Conservation (phyloP, 306 rosid genomes). For the Malus orientalis region DNA sequence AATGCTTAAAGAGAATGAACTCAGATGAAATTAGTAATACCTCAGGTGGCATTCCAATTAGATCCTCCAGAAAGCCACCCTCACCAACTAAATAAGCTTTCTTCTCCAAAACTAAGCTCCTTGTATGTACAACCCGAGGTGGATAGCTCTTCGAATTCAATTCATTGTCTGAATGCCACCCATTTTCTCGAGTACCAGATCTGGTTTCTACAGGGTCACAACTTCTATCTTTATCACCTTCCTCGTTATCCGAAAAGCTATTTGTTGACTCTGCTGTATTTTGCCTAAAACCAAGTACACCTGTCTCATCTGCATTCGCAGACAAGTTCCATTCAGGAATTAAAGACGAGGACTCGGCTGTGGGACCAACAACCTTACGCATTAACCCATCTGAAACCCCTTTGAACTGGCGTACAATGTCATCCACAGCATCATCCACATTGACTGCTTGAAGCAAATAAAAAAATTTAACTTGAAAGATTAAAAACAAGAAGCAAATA, state of each 20-base stretch:
- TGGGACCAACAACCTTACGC: slow-evolving; percentile 58
- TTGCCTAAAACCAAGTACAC: slow-evolving; percentile 32
- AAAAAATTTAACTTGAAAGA: neutral
- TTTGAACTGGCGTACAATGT: slow-evolving; percentile 86
- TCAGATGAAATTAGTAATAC: slow-evolving; percentile 30
- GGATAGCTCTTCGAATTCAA: slow-evolving; percentile 49
- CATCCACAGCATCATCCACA: slow-evolving; percentile 95
- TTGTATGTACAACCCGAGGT: slow-evolving; percentile 29
- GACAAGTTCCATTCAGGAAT: slow-evolving; percentile 23
- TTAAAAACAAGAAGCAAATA: neutral
- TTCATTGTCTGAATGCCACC: slow-evolving; percentile 71
- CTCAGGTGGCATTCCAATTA: slow-evolving; percentile 87
- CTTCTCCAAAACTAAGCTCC: slow-evolving; percentile 33
- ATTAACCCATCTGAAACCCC: slow-evolving; percentile 88
- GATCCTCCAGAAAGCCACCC: slow-evolving; percentile 54
- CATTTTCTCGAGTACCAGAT: slow-evolving; percentile 30
- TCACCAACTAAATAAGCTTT: slow-evolving; percentile 36
- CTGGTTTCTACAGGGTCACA: slow-evolving; percentile 26
- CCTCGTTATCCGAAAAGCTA: slow-evolving; percentile 63
- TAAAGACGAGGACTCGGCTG: slow-evolving; percentile 40
- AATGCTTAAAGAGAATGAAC: slow-evolving; percentile 18
- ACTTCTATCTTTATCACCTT: slow-evolving; percentile 33
- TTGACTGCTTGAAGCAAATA: slow-evolving; percentile 48
- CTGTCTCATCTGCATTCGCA: slow-evolving; percentile 54
- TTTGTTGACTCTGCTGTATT: slow-evolving; percentile 41